Conservation (phyloP, 441 rosid genomes). For the Omphalea diandra region DNA sequence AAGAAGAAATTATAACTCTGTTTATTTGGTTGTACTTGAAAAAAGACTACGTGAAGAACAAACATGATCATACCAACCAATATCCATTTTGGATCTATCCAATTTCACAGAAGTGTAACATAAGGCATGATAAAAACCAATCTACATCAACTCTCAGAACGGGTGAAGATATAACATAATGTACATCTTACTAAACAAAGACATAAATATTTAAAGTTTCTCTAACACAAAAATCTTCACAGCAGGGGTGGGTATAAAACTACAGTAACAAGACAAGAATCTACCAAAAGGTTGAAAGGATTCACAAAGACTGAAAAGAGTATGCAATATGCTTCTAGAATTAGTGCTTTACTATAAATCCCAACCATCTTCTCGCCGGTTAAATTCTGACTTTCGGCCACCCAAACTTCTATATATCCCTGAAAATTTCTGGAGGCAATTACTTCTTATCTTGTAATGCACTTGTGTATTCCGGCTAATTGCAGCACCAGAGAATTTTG, state of each 20-base stretch:
- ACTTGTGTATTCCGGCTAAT: conserved; percentile 78
- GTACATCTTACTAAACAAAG: conserved; percentile 27
- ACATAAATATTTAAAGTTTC: background rate
- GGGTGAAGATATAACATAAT: conserved; percentile 16
- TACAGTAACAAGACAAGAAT: conserved; percentile 20
- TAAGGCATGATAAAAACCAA: background rate
- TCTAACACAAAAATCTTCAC: conserved; percentile 28
- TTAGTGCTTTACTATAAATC: conserved; percentile 48
- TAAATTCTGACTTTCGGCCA: conserved; percentile 55
- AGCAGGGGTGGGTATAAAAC: conserved; percentile 21
- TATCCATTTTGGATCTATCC: background rate
- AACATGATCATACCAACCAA: background rate
- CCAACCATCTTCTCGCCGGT: conserved; percentile 83
- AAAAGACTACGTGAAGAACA: background rate
- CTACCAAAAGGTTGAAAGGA: conserved; percentile 13
- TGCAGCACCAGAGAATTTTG: conserved; percentile 80
- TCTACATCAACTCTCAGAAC: conserved; percentile 24
- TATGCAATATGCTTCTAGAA: background rate
- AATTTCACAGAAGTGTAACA: background rate
- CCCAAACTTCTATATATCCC: conserved; percentile 68
- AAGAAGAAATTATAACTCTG: too few relatives aligned
- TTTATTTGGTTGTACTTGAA: too few relatives aligned
- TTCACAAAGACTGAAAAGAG: background rate
- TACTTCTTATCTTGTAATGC: conserved; percentile 73
- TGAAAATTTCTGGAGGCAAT: conserved; percentile 61